Evolutionary conservation across 2,329 filamentous ascomycete species (phyloP), one percentile per base, ranked within the genome.

Genomic region (Colletotrichum sp.): DNA sequence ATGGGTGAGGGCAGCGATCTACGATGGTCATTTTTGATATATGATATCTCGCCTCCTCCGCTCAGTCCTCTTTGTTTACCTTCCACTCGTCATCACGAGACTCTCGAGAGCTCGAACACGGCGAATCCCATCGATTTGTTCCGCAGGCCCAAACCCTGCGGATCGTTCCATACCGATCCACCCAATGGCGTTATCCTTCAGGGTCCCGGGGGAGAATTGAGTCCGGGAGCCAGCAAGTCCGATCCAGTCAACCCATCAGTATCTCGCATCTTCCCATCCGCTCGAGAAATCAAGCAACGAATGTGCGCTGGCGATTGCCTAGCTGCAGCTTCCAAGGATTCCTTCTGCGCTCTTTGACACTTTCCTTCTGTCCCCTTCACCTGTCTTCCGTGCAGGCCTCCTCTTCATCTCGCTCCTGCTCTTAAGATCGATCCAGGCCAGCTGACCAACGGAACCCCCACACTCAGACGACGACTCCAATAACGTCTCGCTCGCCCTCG

Each of bases 391-490:
- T 76, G 73, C 73, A 76, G 69, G 64, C 64, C 63, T 68, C 44
- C 69, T 68, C 64, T 32, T 68, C 63, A 49, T 65, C 70, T 30
- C 39, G 18, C 57, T 21, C n/a, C 18, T 21, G 44, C n/a, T 49
- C 44, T 21, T 30, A 26, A 32, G 64, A 68, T 76, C 69, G 69
- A 36, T 65, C 63, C 52, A 65, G 24, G 13, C 49, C 49, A 72
- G 63, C 52, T 76, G 62, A 77, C 73, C 49, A 62, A 15, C 9
- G 52, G 57, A 57, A 49, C 73, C 64, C 73, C 73, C 70, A 69
- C 44, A 57, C 81, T 52, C 80, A 97, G 95, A 98, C 81, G 96
- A 99, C 84, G 96, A 98, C 81, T 95, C 92, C 68, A 98, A 98
- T 82, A 89, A 90, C 71, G 85, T 98, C 59, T 59, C 69, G 24